Evolutionary conservation across 1,284 basidiomycete species (phyloP).

Genomic region (Trichosporon inkin): DNA sequence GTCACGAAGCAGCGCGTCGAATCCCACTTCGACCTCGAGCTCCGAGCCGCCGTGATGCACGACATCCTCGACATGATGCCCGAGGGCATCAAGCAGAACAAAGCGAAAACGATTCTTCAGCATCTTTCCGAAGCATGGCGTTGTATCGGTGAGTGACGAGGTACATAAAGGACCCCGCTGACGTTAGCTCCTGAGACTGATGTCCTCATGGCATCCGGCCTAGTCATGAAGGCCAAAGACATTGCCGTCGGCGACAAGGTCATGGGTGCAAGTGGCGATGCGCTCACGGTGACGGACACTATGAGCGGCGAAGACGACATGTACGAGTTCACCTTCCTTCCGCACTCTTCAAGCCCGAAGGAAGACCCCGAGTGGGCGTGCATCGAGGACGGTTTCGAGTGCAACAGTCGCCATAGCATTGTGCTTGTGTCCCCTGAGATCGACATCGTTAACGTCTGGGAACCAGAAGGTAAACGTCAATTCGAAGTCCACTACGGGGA

Average conservation of each 20-base stretch:
- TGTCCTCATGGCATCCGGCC: neutral
- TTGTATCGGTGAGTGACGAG: too few relatives aligned
- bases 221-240: neutral
- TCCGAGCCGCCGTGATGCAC: constrained; percentile 98
- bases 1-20: constrained; percentile 99
- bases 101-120: constrained; percentile 93
- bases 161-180: too few relatives aligned
- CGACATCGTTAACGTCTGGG: too few relatives aligned
- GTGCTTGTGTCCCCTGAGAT: too few relatives aligned
- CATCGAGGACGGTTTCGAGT: neutral
- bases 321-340: neutral
- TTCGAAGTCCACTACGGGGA: neutral
- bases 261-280: neutral
- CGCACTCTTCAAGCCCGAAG: neutral
- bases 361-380: neutral
- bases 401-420: neutral
- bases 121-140: constrained; percentile 71
- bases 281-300: neutral
- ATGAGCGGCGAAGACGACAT: neutral
- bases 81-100: constrained; percentile 83
- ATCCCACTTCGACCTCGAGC: constrained; percentile 95
- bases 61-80: constrained; percentile 97
- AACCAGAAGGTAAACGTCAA: too few relatives aligned
- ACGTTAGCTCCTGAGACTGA: neutral
- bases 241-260: neutral